Evolutionary conservation across 2,329 filamentous ascomycete species (phyloP).

Genomic region (Samsoniella hepiali): DNA sequence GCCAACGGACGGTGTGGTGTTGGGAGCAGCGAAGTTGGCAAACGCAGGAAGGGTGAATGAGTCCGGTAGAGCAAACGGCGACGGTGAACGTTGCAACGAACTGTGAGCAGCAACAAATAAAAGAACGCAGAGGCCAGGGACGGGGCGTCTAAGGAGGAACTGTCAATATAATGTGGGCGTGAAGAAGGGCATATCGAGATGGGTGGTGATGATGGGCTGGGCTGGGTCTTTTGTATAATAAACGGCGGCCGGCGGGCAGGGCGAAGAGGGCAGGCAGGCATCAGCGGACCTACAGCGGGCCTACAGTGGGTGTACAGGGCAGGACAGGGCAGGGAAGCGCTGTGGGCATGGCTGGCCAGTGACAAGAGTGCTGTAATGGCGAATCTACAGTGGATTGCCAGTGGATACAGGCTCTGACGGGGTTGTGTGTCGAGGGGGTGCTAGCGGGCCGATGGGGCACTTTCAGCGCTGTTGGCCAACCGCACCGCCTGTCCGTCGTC

Average conservation of each 20-base stretch:
- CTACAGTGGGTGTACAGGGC: not conserved
- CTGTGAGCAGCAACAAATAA: not conserved
- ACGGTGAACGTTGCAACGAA: not conserved
- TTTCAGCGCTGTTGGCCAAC: not conserved
- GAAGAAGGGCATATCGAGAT: constrained; percentile 8
- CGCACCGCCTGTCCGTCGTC: not conserved
- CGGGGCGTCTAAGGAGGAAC: not conserved
- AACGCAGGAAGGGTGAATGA: not conserved
- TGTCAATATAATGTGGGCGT: not conserved
- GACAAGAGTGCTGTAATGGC: not conserved
- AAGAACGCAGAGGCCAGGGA: not conserved
- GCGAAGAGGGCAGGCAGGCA: not conserved
- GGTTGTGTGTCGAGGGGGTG: not conserved
- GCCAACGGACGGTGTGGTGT: not conserved
- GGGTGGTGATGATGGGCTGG: constrained; percentile 22
- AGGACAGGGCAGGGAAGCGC: not conserved
- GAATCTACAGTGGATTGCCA: not conserved
- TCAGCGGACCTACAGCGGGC: not conserved
- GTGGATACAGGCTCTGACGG: not conserved
- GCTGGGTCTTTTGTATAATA: constrained; percentile 20
- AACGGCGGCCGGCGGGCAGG: not conserved
- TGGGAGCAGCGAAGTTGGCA: not conserved
- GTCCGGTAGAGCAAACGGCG: not conserved
- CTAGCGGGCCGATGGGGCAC: not conserved
- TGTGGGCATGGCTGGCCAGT: not conserved